Conservation (phyloP, 1,284 basidiomycete species). For the Termitomyces sp. region DNA sequence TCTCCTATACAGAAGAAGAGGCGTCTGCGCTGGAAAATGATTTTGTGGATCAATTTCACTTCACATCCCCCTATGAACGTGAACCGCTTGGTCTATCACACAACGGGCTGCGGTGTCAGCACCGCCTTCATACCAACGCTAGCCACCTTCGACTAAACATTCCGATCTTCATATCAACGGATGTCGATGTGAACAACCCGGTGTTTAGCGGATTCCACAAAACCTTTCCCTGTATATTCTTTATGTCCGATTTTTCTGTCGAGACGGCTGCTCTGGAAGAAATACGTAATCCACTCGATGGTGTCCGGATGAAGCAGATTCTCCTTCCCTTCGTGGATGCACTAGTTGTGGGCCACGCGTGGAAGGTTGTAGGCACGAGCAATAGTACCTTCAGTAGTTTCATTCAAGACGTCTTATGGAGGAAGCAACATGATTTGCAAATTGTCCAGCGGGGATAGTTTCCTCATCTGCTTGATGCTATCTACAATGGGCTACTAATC, state of each 20-base stretch:
- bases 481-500: no score
- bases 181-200: conserved; percentile 41
- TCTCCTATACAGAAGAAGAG: conserved; percentile 35
- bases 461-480: background rate
- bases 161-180: conserved; percentile 71
- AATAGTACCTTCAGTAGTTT: conserved; percentile 73
- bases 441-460: conserved; percentile 49
- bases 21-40: conserved; percentile 34
- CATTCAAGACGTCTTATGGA: conserved; percentile 62
- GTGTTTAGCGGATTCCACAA: conserved; percentile 43
- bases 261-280: conserved; percentile 33
- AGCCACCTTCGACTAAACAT: conserved; percentile 43
- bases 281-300: conserved; percentile 49
- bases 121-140: conserved; percentile 26
- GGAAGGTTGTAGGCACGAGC: conserved; percentile 58
- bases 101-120: conserved; percentile 28
- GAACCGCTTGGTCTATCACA: background rate
- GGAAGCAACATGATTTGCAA: conserved; percentile 45
- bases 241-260: conserved; percentile 50
- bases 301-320: conserved; percentile 42
- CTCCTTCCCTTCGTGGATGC: conserved; percentile 66
- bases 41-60: conserved; percentile 1
- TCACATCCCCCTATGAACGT: background rate
- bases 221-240: conserved; percentile 70
- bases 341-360: conserved; percentile 54